Conservation (phyloP, 345 rosid genomes). For the Euphorbia tirucalli region DNA sequence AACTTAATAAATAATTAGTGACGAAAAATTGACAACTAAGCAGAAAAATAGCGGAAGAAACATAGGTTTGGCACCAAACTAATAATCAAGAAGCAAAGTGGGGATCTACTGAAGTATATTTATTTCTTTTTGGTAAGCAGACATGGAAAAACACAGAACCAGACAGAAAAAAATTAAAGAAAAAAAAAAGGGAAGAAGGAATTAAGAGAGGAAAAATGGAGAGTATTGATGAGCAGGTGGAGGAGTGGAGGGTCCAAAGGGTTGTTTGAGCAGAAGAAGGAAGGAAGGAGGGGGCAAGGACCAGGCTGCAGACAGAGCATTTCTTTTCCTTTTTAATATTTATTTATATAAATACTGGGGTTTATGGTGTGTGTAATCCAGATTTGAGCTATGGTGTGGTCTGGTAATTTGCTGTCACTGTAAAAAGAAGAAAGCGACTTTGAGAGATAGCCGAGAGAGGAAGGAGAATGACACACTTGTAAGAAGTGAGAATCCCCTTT, state of each 20-base stretch:
- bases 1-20: too few relatives aligned
- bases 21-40: constrained; percentile 1
- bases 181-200: neutral
- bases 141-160: neutral
- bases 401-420: constrained; percentile 24
- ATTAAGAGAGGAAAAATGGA: neutral
- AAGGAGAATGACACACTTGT: neutral
- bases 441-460: constrained; percentile 2
- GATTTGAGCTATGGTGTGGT: neutral
- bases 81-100: constrained; percentile 1
- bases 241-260: neutral
- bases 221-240: neutral
- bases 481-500: neutral
- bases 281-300: constrained; percentile 21
- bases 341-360: neutral
- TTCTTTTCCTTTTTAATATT: neutral
- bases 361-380: neutral
- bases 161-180: neutral
- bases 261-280: constrained; percentile 20
- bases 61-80: neutral
- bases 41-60: too few relatives aligned
- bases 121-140: neutral
- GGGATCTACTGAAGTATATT: neutral
- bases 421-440: constrained; percentile 21
- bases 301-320: constrained; percentile 17